Base-by-base conservation (phyloP, 192 early-diverging fungal species). In the Coemansia sp. region DNA sequence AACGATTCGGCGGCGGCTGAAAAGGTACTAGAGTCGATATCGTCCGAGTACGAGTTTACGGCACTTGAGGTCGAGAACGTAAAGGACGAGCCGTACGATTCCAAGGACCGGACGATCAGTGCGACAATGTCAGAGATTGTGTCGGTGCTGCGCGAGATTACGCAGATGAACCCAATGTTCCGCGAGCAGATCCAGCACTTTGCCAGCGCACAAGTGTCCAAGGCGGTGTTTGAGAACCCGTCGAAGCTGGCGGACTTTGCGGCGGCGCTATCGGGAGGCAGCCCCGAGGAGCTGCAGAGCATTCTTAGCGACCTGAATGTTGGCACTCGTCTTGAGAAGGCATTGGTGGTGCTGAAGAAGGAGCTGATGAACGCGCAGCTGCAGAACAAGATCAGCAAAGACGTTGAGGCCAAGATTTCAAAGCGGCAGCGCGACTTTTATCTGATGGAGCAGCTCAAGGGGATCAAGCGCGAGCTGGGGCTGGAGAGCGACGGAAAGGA, bases 371-470 rank as follows among this genome's bases (percentile, higher is more conserved):
- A 99, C 68, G 94, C 94, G 6, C 94, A 99, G 73, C 76, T 99
- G 65, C 95, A 98, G 71, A 93, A 93, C 73, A 95, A 99, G 77
- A 99, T 99, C 62, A 89, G 92, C 67, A 94, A 95, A 65, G 93
- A 97, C 67, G 97, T 99, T 16, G 97, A 99, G 74, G 90, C 91
- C 62, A 98, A 98, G 83, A 99, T 99, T 65, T 93, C 92, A 3
- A 89, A 95, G 64, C 86, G 95, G 23, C 94, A 99, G 83, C 93
- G 97, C 66, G 97, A 99, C 77, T 99, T 95, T 82, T 99, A 95
- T 62, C 75, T 99, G 75, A 97, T 97, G 94, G 97, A 99, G 82
- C 97, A 99, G 77, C 85, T 99, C 64, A 98, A 97, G 80, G 95
- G 95, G 1, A 99, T 99, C 76, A 99, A 99, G 78, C 96, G 96